phyloP scores from a whole-genome alignment of 352 stramenopile genomes.

The Nothophytophthora sp. region DNA sequence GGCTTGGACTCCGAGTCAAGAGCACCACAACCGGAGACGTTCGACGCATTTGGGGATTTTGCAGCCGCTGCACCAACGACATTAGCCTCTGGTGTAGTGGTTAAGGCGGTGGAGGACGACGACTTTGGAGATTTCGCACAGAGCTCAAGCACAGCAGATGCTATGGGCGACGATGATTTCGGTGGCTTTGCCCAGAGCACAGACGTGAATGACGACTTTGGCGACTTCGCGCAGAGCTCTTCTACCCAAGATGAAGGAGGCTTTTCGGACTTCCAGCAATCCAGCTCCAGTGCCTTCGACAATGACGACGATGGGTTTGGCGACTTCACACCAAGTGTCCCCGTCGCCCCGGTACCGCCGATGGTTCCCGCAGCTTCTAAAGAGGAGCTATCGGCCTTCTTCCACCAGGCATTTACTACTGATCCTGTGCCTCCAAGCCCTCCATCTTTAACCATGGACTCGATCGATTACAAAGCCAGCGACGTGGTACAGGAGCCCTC shows the following conservation, averaged over 20 bases:
- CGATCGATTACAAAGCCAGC: constrained; percentile 4
- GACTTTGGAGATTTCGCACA: constrained; percentile 46
- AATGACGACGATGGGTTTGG: constrained; percentile 29
- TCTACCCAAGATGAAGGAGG: constrained; percentile 2
- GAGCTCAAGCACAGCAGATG: constrained; percentile 6
- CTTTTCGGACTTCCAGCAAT: constrained; percentile 27
- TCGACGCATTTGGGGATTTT: constrained; percentile 14
- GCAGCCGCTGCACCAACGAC: constrained; percentile 6
- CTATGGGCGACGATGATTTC: constrained; percentile 31
- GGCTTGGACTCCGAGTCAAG: constrained; percentile 12
- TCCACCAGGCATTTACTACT: constrained; percentile 33
- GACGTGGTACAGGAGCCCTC: constrained; percentile 8
- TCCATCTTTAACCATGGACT: constrained; percentile 3
- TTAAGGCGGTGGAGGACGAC: constrained; percentile 13
- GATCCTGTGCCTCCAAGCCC: constrained; percentile 9
- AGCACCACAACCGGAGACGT: constrained; percentile 11
- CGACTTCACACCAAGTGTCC: constrained; percentile 20
- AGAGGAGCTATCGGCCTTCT: constrained; percentile 36
- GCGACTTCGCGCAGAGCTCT: constrained; percentile 17
- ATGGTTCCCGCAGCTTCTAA: constrained; percentile 11
- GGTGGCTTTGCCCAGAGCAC: constrained; percentile 39
- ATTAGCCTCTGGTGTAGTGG: background rate
- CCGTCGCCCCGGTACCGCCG: background rate
- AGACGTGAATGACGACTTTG: constrained; percentile 33
- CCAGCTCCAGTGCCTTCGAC: constrained; percentile 9